Base-by-base conservation (phyloP, 345 rosid species). In the Gossypium herbaceum region DNA sequence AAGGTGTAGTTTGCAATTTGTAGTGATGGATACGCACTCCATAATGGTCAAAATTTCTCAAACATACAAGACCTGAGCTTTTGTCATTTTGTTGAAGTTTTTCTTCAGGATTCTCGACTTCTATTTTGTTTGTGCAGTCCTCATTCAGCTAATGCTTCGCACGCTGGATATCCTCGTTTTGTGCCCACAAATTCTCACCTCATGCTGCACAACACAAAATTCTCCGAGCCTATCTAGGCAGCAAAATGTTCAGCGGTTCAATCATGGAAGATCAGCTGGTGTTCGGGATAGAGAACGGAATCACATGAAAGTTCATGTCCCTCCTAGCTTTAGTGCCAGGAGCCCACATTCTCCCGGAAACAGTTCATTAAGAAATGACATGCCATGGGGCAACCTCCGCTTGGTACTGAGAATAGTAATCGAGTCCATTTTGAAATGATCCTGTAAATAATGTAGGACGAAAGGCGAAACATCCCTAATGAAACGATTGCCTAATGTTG, bases 191-290 rank as follows among this genome's bases (percentile, higher is more conserved):
- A 87, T 77, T 76, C 90, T 63, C 84, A 86, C 82, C 82, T 81
- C 60, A 79, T 74, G 70, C 82, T 90, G 13, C 96, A 89, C 55
- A 58, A 60, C 92, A 6, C 94, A 91, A 77, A 94, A 87, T 84
- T 86, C 93, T 73, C 97, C 92, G 7, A 95, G 99, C 82, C 98
- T 96, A 58, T 89, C 91, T 79, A 90, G 98, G 70, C 99, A 95
- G 77, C 94, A 85, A 75, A 89, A 86, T 79, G 80, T 77, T 70
- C 95, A 79, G 48, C 84, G 86, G 77, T 70, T 48, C 67, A 82
- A 84, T 74, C 85, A 89, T 54, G 92, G 86, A 68, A 90, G 94
- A 75, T 73, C 85, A 51, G 70, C 84, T 67, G 68, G 81, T 75
- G 87, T 71, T 77, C 78, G 88, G 74, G 84, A 86, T 66, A 75